Conservation (phyloP, 2,329 filamentous ascomycete species). For the Aspergillus sclerotialis region DNA sequence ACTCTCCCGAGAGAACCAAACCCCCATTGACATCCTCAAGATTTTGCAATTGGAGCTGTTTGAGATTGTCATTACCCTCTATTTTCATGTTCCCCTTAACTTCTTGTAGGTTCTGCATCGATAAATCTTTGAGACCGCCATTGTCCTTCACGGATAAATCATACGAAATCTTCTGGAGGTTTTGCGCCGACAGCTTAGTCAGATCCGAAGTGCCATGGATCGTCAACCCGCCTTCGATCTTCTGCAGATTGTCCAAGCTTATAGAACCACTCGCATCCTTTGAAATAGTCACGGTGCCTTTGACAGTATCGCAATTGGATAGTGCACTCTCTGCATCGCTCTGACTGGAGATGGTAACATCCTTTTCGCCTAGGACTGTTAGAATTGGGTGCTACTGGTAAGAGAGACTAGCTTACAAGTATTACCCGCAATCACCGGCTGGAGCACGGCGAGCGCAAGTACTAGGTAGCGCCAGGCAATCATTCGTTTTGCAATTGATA, state of each 20-base stretch:
- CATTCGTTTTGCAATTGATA: neutral
- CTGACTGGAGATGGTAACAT: slow-evolving; percentile 36
- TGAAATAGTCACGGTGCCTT: slow-evolving; percentile 33
- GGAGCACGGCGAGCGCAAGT: neutral
- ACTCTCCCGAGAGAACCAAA: slow-evolving; percentile 16
- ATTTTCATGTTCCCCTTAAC: slow-evolving; percentile 14
- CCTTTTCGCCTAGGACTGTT: slow-evolving; percentile 4
- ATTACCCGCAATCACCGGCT: neutral
- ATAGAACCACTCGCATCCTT: slow-evolving; percentile 33
- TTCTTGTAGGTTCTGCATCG: slow-evolving; percentile 10
- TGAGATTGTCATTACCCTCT: neutral
- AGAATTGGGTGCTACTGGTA: neutral
- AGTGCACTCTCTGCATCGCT: slow-evolving; percentile 23
- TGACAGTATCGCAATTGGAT: slow-evolving; percentile 32
- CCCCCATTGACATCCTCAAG: slow-evolving; percentile 16
- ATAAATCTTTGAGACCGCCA: slow-evolving; percentile 11
- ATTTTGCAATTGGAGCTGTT: neutral
- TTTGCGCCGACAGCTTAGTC: slow-evolving; percentile 10
- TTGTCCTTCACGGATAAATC: slow-evolving; percentile 13
- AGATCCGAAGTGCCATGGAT: slow-evolving; percentile 11
- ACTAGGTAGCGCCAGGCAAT: neutral
- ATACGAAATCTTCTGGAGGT: slow-evolving; percentile 15
- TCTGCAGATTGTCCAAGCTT: slow-evolving; percentile 32
- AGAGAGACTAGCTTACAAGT: neutral
- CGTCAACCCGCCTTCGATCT: slow-evolving; percentile 17